Conservation (phyloP, 352 stramenopile species). For the Phytophthora citricola region DNA sequence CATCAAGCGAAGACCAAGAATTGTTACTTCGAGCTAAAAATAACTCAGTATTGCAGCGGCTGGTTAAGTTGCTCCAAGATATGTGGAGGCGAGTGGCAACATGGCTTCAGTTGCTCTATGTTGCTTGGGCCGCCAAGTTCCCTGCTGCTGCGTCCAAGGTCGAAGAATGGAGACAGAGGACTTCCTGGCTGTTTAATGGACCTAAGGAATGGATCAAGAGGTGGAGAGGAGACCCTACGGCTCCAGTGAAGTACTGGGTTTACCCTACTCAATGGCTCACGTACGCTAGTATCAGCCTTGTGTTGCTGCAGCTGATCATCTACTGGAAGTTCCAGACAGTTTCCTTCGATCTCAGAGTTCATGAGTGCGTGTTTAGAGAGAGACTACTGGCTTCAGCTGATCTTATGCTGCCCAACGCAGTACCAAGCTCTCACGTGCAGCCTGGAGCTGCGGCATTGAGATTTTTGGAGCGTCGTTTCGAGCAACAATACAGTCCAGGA, state of each 20-base stretch:
- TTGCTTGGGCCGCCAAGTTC: constrained; percentile 32
- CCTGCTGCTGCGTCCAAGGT: constrained; percentile 26
- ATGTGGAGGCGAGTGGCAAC: constrained; percentile 8
- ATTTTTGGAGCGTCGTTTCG: constrained; percentile 69
- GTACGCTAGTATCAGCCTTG: constrained; percentile 55
- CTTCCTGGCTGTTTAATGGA: constrained; percentile 7
- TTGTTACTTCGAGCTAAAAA: constrained; percentile 12
- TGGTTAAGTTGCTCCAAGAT: constrained; percentile 25
- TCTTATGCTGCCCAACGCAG: constrained; percentile 24
- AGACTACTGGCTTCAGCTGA: constrained; percentile 47
- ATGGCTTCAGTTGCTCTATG: constrained; percentile 34
- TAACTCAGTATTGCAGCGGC: background rate
- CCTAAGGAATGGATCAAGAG: constrained; percentile 27
- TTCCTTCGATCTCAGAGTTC: constrained; percentile 58
- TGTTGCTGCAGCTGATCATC: constrained; percentile 54
- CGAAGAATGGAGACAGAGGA: constrained; percentile 25
- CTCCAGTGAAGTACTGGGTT: constrained; percentile 63
- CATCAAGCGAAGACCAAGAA: constrained; percentile 2
- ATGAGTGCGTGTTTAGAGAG: constrained; percentile 75
- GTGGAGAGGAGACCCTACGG: constrained; percentile 27
- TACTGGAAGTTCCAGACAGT: constrained; percentile 58
- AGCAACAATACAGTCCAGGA: constrained; percentile 52
- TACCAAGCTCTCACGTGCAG: constrained; percentile 17
- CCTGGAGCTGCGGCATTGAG: constrained; percentile 42
- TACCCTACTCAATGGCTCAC: constrained; percentile 77